A percentile compares a stretch with the other conserved stretches of the same genome.
Evolutionary conservation across 441 rosid species (phyloP).

Genomic region (Syzygium syzygioides): DNA sequence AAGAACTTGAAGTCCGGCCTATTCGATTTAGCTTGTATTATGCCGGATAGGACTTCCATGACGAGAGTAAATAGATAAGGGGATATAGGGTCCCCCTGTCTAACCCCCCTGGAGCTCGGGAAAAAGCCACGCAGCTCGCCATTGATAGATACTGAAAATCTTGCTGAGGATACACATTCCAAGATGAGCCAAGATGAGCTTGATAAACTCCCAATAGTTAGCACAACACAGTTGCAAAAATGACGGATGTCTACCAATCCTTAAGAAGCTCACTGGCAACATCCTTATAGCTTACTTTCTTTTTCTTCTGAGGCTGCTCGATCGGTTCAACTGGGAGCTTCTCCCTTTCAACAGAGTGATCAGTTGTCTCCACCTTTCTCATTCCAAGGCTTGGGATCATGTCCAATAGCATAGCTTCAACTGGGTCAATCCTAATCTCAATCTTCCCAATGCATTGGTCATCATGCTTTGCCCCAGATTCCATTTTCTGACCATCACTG

Average conservation of each 20-base stretch:
- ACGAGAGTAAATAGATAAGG: no score
- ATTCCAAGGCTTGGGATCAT: constrained; percentile 82
- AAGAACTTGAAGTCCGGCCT: no score
- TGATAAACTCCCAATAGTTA: not conserved
- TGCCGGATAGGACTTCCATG: no score
- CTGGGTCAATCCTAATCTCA: constrained; percentile 50
- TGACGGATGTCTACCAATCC: constrained; percentile 28
- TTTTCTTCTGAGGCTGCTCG: constrained; percentile 43
- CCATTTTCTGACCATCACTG: constrained; percentile 3
- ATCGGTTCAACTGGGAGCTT: constrained; percentile 1
- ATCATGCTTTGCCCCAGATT: not conserved
- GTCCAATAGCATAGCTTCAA: constrained; percentile 70
- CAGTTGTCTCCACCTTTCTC: constrained; percentile 28
- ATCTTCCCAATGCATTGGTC: constrained; percentile 1
- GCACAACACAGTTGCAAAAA: not conserved
- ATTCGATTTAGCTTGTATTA: no score
- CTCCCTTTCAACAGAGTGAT: constrained; percentile 3
- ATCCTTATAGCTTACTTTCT: constrained; percentile 86
- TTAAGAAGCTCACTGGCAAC: constrained; percentile 59
- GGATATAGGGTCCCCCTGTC: no score
- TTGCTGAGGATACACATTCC: no score
- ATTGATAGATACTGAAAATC: no score
- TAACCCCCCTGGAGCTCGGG: no score
- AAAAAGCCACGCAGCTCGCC: no score
- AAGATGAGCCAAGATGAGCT: no score